Base-by-base conservation (phyloP, 192 early-diverging fungal genomes). In the Coemansia sp. region DNA sequence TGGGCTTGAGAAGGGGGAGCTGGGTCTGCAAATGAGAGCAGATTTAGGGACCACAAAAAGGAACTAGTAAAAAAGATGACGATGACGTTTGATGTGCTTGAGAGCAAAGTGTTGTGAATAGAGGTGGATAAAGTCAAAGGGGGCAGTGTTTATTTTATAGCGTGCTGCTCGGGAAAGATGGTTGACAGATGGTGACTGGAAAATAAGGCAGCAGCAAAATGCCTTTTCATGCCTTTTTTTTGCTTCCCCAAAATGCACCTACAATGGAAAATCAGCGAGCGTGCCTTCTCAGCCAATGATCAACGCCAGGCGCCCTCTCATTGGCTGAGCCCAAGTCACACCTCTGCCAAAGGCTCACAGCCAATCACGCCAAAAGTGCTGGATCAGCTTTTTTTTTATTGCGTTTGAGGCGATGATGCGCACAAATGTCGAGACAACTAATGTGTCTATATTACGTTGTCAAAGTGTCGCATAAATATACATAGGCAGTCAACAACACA, bases 91-190 rank as follows among this genome's bases (percentile, higher is more conserved):
- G 46, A 12, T 3, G 46, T 18, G 46, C 18, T 18, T 49, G 46
- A 6, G 5, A 49, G 46, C 46, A 18, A 18, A n/a, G 46, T 15
- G 46, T 49, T 15, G 46, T n/a, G 46, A 5, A 18, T n/a, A 49
- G 46, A 49, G 46, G 51, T 27, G 20, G 51, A 52, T 52, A 52
- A 52, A 52, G 51, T 52, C 51, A 52, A 22, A 52, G 51, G 51
- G 51, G 51, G 51, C 51, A 52, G 51, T 24, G 51, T 52, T 52
- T 52, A 52, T 52, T 52, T 52, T 52, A 22, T 22, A 52, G 51
- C 22, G 6, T 52, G n/a, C 51, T 22, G 51, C 51, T 52, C 27
- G 10, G 51, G 51, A 42, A 52, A 52, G 51, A 52, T 27, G 22
- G 20, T 18, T 13, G 20, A 49, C 22, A 24, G 46, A n/a, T 49